phyloP scores from a whole-genome alignment of 2,329 filamentous ascomycete genomes.

The Cytospora mali region DNA sequence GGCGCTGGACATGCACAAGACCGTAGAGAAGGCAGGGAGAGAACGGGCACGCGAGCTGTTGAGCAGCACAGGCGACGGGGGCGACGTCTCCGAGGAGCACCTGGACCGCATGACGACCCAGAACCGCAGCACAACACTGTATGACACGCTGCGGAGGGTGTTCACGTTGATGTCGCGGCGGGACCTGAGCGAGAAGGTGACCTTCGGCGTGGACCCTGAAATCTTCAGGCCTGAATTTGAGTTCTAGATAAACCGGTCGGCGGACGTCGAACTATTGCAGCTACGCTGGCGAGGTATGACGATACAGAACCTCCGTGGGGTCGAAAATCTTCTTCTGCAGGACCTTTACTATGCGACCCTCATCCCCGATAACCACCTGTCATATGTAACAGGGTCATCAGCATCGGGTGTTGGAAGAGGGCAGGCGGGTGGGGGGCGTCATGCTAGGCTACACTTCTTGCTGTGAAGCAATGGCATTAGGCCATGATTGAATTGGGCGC shows the following conservation, averaged over 20 bases:
- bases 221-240: conserved; percentile 89
- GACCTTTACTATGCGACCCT: background rate
- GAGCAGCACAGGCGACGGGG: conserved; percentile 52
- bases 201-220: conserved; percentile 88
- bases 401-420: background rate
- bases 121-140: conserved; percentile 95
- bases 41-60: conserved; percentile 84
- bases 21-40: conserved; percentile 82
- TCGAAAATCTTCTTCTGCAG: background rate
- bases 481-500: background rate
- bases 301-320: background rate
- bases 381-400: background rate
- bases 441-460: background rate
- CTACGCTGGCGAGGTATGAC: background rate
- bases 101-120: conserved; percentile 88
- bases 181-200: conserved; percentile 85
- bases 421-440: background rate
- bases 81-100: conserved; percentile 63
- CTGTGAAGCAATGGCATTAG: background rate
- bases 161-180: conserved; percentile 93
- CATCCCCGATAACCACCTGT: background rate
- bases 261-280: background rate
- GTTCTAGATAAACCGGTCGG: background rate
- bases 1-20: conserved; percentile 92
- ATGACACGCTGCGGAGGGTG: conserved; percentile 91